These are phyloP conservation scores for Candida andamanensis DNA, from an alignment of 805 yeast genomes.

Conservation along the genomic window DNA sequence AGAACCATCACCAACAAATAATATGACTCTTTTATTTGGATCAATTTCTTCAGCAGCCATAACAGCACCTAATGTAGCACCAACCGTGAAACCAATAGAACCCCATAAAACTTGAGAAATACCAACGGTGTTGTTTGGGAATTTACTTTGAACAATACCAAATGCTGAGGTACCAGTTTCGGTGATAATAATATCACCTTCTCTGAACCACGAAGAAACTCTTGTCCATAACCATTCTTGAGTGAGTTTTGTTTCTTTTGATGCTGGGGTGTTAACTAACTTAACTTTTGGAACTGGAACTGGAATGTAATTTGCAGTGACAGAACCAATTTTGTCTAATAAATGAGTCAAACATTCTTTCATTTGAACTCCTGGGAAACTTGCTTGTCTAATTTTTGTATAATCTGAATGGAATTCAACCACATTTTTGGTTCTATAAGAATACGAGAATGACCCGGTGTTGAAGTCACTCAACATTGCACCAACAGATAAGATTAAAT, in stretches of 20 bases:
- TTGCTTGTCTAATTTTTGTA: slow-evolving; percentile 64
- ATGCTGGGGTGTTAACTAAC: slow-evolving; percentile 37
- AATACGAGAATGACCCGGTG: slow-evolving; percentile 81
- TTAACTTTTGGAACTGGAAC: slow-evolving; percentile 52
- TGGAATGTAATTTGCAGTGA: slow-evolving; percentile 42
- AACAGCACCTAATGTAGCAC: slow-evolving; percentile 30
- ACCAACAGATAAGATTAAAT: slow-evolving; percentile 33
- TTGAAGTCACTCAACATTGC: slow-evolving; percentile 65
- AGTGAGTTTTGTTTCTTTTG: slow-evolving; percentile 12
- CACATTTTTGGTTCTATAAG: slow-evolving; percentile 68
- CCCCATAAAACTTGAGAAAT: slow-evolving; percentile 35
- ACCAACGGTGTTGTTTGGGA: slow-evolving; percentile 26
- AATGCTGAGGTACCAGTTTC: slow-evolving; percentile 35
- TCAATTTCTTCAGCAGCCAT: slow-evolving; percentile 29
- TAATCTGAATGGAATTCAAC: slow-evolving; percentile 77
- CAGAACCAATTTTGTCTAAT: slow-evolving; percentile 27
- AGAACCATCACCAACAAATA: slow-evolving; percentile 41
- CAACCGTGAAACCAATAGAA: slow-evolving; percentile 32
- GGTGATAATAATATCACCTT: slow-evolving; percentile 28
- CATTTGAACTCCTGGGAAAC: slow-evolving; percentile 71
- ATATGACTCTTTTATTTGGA: slow-evolving; percentile 29
- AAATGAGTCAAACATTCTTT: slow-evolving; percentile 36
- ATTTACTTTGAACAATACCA: slow-evolving; percentile 28
- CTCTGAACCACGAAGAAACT: slow-evolving; percentile 22
- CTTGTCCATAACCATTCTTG: slow-evolving; percentile 30